Conservation (phyloP, 2,329 filamentous ascomycete genomes). For the Epichloe glyceriae region DNA sequence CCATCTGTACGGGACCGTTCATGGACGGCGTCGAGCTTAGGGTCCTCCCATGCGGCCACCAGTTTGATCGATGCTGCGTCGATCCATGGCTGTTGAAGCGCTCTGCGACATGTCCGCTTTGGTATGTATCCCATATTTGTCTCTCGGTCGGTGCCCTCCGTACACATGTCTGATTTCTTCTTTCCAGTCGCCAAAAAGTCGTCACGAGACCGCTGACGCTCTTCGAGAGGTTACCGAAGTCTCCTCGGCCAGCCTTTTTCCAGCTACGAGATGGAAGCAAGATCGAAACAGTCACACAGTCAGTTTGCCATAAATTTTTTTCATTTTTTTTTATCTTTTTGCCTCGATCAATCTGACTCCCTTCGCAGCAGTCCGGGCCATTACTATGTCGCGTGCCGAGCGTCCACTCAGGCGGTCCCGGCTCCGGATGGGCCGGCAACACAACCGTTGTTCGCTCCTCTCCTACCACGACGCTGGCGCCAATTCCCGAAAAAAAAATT, state of each 20-base stretch:
- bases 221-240: neutral
- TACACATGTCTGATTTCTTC: no score
- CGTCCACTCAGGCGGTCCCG: neutral
- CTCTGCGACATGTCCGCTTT: slow-evolving; percentile 4
- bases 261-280: neutral
- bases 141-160: no score
- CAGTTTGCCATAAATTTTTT: neutral
- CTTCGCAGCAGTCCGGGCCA: neutral
- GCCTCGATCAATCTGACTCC: no score
- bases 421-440: neutral
- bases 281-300: neutral
- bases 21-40: slow-evolving; percentile 1
- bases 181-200: neutral
- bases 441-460: neutral
- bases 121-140: neutral
- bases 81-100: slow-evolving; percentile 2
- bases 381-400: slow-evolving; percentile 1
- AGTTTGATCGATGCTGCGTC: slow-evolving; percentile 2
- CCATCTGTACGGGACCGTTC: slow-evolving; percentile 3
- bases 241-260: neutral
- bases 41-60: slow-evolving; percentile 2
- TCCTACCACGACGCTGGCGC: neutral
- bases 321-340: no score
- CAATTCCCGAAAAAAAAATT: neutral
- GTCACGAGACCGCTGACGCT: neutral